phyloP scores from a whole-genome alignment of 768 basidiomycete species.

The Phaeolepiota aurea region DNA sequence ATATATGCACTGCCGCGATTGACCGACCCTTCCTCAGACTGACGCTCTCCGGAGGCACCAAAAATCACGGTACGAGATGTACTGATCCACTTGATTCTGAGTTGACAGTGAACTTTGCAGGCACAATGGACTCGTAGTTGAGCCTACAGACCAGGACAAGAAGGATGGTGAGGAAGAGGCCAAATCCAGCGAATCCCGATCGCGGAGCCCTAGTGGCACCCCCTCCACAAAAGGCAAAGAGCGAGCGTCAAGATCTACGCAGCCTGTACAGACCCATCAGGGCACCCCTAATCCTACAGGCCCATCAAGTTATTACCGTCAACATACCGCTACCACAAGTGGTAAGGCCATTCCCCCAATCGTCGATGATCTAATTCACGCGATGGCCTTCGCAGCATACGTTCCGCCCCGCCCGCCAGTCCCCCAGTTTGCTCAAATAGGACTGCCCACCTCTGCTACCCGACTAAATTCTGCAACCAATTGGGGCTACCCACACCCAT shows the following conservation, averaged over 20 bases:
- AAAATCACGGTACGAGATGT: conserved; percentile 52
- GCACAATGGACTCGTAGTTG: conserved; percentile 63
- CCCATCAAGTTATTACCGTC: conserved; percentile 57
- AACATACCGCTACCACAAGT: conserved; percentile 43
- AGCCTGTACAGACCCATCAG: conserved; percentile 17
- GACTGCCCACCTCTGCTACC: conserved; percentile 47
- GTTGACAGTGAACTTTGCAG: conserved; percentile 21
- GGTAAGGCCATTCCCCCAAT: conserved; percentile 26
- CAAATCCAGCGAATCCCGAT: conserved; percentile 27
- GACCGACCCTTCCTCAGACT: conserved; percentile 34
- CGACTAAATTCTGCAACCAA: conserved; percentile 30
- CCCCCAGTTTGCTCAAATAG: conserved; percentile 32
- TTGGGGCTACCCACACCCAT: conserved; percentile 32
- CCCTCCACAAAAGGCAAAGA: conserved; percentile 37
- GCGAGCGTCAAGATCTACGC: conserved; percentile 11
- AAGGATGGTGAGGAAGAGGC: conserved; percentile 21
- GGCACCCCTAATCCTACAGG: conserved; percentile 22
- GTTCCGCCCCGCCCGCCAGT: conserved; percentile 32
- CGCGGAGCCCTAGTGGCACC: conserved; percentile 43
- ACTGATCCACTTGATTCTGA: conserved; percentile 4
- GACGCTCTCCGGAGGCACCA: conserved; percentile 76
- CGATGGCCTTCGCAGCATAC: conserved; percentile 23
- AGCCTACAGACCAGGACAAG: conserved; percentile 24
- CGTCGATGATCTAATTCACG: too few species aligned
- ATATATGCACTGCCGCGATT: not conserved